Conservation (phyloP, 352 stramenopile genomes). For the Sclerospora graminicola region DNA sequence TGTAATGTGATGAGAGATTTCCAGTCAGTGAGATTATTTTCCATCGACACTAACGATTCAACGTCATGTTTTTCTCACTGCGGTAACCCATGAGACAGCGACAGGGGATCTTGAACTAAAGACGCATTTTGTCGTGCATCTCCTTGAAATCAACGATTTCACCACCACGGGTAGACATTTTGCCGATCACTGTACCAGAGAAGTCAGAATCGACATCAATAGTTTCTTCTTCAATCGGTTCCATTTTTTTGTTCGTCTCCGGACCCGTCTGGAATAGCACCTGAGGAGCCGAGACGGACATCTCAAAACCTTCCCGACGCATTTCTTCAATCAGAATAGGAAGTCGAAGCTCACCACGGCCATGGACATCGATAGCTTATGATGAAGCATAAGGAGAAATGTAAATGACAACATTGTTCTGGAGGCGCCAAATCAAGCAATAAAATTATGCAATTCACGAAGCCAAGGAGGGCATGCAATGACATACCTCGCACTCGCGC, state of each 20-base stretch:
- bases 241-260: conserved; percentile 81
- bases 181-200: conserved; percentile 94
- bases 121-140: conserved; percentile 87
- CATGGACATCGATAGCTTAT: conserved; percentile 93
- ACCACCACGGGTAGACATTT: conserved; percentile 89
- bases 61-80: conserved; percentile 45
- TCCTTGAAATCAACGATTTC: conserved; percentile 90
- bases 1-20: conserved; percentile 20
- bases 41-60: neutral
- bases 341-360: no score
- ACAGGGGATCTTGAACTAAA: conserved; percentile 95
- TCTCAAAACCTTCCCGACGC: conserved; percentile 96
- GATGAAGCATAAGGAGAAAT: conserved; percentile 80
- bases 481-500: conserved; percentile 84
- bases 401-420: conserved; percentile 98
- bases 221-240: conserved; percentile 89
- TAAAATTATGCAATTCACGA: neutral
- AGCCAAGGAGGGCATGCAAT: neutral
- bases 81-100: conserved; percentile 95
- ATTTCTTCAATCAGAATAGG: conserved; percentile 99
- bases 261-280: conserved; percentile 88
- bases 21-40: conserved; percentile 2
- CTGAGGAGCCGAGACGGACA: conserved; percentile 94
- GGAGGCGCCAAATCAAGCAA: neutral
- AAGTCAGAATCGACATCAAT: conserved; percentile 96